phyloP scores from a whole-genome alignment of 176 grass and related monocot genomes.

The Aechmea fasciata region DNA sequence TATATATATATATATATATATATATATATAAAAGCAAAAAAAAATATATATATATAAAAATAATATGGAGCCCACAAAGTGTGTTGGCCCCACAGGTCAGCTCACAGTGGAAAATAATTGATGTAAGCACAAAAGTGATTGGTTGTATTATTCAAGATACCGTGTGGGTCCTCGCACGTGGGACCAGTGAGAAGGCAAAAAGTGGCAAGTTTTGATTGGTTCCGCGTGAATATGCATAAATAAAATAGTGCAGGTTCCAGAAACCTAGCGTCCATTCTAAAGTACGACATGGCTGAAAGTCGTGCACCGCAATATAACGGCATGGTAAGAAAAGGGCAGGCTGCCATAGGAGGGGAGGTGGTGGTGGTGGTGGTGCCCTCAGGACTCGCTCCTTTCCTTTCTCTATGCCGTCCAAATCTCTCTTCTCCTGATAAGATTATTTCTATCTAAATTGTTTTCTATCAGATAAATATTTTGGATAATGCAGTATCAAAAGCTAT shows the following conservation, averaged over 20 bases:
- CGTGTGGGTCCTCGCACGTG: not conserved
- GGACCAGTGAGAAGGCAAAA: not conserved
- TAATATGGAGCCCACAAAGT: no score
- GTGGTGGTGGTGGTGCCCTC: conserved; percentile 16
- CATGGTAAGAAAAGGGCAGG: conserved; percentile 12
- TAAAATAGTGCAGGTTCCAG: not conserved
- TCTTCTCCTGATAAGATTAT: no score
- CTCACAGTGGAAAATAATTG: no score
- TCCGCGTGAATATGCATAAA: not conserved
- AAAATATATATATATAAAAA: no score
- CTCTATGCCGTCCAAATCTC: conserved; percentile 39
- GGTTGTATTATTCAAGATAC: conserved; percentile 4
- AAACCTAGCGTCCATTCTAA: conserved; percentile 29
- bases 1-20: no score
- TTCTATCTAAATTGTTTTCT: no score
- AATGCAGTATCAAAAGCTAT: no score
- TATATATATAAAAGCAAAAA: no score
- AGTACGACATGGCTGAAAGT: conserved; percentile 14
- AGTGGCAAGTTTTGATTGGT: not conserved
- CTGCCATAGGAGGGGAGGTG: conserved; percentile 11
- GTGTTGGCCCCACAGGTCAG: no score
- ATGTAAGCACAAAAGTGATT: not conserved
- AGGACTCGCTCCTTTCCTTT: not conserved
- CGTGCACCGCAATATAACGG: conserved; percentile 50
- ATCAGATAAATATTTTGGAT: no score